Evolutionary conservation across 1,139 yeast genomes (phyloP), one percentile per base, ranked within the genome.

Genomic region (Yamadazyma dendronema): DNA sequence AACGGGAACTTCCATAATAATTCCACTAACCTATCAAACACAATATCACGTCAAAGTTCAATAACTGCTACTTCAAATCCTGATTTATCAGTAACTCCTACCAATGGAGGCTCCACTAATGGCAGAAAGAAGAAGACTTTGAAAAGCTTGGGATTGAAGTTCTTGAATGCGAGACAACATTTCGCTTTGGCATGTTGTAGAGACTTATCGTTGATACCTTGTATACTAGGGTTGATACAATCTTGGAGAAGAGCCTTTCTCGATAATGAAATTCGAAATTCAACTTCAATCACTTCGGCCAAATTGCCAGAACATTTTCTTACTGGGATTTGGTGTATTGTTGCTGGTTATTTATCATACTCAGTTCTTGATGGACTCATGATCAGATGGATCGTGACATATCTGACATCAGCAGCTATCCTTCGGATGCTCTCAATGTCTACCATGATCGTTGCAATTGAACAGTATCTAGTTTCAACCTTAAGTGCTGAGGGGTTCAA

Each of bases 331-430:
- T 84, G 94, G 94, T 84, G 97, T 56, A 57, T 85, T 6, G 97
- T 92, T 5, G 79, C 95, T 2, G 89, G 89, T 3, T 88, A 88
- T 54, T 67, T 92, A 40, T 81, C 95, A 10, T 89, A 82, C 58
- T 79, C 90, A 2, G 89, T 88, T 4, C 67, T 90, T 28, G 97
- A 90, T 55, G 95, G 96, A 0, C 67, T 92, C 28, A 87, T 90
- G 83, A 84, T 88, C 16, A 70, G 98, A 32, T 92, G 97, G 95
- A 86, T 90, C 28, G 94, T 90, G 28, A 87, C 86, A 14, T 90
- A 90, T 57, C 84, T 88, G 45, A 82, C 90, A 0, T 72, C 85
- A 2, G 97, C 96, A 0, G 95, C 96, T 0, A 85, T 89, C 26
- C 75, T 90, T 16, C 69, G 97, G 36, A 87, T 89, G 70, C 66